Evolutionary conservation across 306 rosid genomes (phyloP).

Genomic region (Coriaria nepalensis): DNA sequence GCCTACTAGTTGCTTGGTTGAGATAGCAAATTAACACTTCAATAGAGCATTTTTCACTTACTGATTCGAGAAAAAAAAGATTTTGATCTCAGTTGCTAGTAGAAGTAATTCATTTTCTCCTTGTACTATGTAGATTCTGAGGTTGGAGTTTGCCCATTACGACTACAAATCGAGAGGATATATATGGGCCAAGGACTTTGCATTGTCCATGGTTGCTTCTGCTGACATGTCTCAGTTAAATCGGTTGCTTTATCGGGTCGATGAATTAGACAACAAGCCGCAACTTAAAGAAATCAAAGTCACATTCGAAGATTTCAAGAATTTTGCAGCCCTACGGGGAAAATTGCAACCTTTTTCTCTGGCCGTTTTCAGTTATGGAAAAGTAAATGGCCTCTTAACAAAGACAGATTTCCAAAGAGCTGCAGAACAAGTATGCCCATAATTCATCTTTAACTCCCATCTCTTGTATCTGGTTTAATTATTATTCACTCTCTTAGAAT

Average conservation of each 20-base stretch:
- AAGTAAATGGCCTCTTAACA: constrained; percentile 59
- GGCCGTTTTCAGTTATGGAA: constrained; percentile 76
- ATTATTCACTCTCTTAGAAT: no score
- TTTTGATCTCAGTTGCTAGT: no score
- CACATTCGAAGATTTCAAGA: constrained; percentile 70
- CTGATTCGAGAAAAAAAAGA: no score
- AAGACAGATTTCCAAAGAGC: constrained; percentile 72
- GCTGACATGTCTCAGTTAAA: constrained; percentile 49
- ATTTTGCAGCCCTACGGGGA: constrained; percentile 58
- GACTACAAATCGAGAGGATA: constrained; percentile 55
- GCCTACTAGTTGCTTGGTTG: no score
- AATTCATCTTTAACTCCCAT: background rate
- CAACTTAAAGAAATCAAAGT: constrained; percentile 38
- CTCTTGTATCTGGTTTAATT: background rate
- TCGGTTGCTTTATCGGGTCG: constrained; percentile 54
- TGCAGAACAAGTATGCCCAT: constrained; percentile 49
- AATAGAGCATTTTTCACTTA: no score
- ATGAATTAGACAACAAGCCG: constrained; percentile 29
- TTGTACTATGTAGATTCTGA: constrained; percentile 40
- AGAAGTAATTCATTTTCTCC: background rate
- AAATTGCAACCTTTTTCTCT: constrained; percentile 56
- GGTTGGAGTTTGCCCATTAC: constrained; percentile 74
- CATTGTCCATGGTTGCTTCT: constrained; percentile 86
- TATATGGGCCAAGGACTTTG: constrained; percentile 79
- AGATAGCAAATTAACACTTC: no score